Evolutionary conservation across 2,329 filamentous ascomycete genomes (phyloP).

Genomic region (Curvularia hawaiiensis): DNA sequence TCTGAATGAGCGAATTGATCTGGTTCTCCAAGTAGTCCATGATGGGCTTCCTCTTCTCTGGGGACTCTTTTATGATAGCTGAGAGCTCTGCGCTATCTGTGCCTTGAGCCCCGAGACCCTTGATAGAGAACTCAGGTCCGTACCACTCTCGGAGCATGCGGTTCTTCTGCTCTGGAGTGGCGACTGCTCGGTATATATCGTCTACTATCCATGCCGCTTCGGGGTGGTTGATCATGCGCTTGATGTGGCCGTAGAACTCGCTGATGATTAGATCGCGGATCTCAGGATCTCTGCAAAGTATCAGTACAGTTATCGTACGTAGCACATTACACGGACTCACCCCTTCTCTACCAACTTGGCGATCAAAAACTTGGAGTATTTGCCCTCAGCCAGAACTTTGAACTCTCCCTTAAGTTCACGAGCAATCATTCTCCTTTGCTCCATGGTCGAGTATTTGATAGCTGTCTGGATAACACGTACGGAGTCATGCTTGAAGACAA

Average conservation of each 20-base stretch:
- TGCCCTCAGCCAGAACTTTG: constrained; percentile 84
- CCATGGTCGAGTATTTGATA: constrained; percentile 88
- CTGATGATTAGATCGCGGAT: constrained; percentile 87
- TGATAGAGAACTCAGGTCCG: constrained; percentile 87
- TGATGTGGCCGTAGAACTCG: constrained; percentile 93
- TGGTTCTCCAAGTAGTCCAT: constrained; percentile 84
- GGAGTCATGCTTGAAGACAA: constrained; percentile 97
- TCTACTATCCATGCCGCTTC: constrained; percentile 98
- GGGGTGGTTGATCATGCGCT: constrained; percentile 91
- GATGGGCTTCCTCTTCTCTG: constrained; percentile 85
- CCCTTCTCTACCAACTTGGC: constrained; percentile 93
- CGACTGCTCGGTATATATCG: constrained; percentile 90
- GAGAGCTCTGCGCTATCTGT: constrained; percentile 68
- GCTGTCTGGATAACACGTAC: constrained; percentile 97
- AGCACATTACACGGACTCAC: constrained; percentile 29
- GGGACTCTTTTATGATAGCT: constrained; percentile 73
- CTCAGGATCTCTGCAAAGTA: constrained; percentile 68
- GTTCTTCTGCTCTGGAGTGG: constrained; percentile 84
- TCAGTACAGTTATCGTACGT: constrained; percentile 13
- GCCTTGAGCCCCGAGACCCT: constrained; percentile 61
- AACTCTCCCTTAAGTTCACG: constrained; percentile 85
- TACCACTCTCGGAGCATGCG: constrained; percentile 93
- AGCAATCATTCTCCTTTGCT: constrained; percentile 86
- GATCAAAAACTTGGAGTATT: constrained; percentile 96
- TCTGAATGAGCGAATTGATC: constrained; percentile 92